Evolutionary conservation across 2,329 filamentous ascomycete genomes (phyloP).

Genomic region (Ustilaginoidea virens): DNA sequence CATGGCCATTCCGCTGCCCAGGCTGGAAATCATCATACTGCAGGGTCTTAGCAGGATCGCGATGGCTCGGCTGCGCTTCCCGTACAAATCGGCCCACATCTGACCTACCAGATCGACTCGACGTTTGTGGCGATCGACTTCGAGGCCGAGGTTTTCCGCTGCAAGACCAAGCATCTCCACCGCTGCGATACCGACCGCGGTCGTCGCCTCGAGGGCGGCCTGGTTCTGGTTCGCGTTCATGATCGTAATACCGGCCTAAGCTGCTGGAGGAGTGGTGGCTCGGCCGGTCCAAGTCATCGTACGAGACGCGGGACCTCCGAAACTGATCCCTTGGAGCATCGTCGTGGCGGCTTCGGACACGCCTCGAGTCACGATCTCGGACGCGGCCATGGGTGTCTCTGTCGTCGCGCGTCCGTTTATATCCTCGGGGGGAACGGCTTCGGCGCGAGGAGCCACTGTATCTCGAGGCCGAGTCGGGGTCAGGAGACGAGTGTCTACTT

Average conservation of each 20-base stretch:
- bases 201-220: conserved; percentile 9
- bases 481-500: conserved; percentile 44
- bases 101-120: conserved; percentile 21
- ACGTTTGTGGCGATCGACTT: conserved; percentile 33
- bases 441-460: conserved; percentile 26
- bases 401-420: conserved; percentile 52
- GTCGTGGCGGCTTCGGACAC: conserved; percentile 48
- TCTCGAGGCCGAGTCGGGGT: conserved; percentile 29
- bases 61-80: conserved; percentile 8
- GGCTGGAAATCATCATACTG: conserved; percentile 3
- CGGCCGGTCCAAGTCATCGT: conserved; percentile 42
- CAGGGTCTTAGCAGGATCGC: conserved; percentile 4
- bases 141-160: conserved; percentile 42
- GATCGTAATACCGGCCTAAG: conserved; percentile 7
- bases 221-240: conserved; percentile 26
- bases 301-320: conserved; percentile 31
- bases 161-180: conserved; percentile 11
- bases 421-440: conserved; percentile 46
- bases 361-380: conserved; percentile 35
- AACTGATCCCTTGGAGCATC: conserved; percentile 31
- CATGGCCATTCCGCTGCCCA: conserved; percentile 33
- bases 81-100: conserved; percentile 18
- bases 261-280: conserved; percentile 13
- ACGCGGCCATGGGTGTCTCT: conserved; percentile 35
- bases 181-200: conserved; percentile 21